phyloP scores from a whole-genome alignment of 2,329 filamentous ascomycete genomes.

The Penicillium sp. region DNA sequence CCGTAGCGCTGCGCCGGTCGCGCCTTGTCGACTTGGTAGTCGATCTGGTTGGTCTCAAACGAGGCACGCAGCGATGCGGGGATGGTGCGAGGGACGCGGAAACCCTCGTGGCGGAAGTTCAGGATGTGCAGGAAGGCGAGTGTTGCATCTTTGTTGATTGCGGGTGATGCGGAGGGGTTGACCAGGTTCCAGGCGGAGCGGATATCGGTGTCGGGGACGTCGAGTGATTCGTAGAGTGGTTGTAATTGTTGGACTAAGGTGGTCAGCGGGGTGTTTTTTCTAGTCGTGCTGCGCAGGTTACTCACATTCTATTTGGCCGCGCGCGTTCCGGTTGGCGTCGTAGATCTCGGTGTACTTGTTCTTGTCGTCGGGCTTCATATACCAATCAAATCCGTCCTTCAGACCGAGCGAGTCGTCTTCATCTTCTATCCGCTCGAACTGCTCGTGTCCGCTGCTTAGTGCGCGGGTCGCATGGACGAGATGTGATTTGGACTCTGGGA shows the following conservation, averaged over 20 bases:
- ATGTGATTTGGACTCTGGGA: constrained; percentile 91
- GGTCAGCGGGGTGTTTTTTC: not conserved
- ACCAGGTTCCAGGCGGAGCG: constrained; percentile 95
- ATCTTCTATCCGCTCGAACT: constrained; percentile 79
- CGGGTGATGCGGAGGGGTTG: constrained; percentile 78
- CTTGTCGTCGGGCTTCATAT: constrained; percentile 92
- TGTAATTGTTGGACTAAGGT: constrained; percentile 69
- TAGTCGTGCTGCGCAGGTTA: constrained; percentile 12
- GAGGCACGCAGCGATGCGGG: constrained; percentile 85
- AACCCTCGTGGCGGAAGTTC: constrained; percentile 92
- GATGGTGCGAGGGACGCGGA: constrained; percentile 85
- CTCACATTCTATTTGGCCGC: constrained; percentile 78
- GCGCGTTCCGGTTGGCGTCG: constrained; percentile 80
- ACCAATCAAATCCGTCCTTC: constrained; percentile 98
- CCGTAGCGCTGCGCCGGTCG: constrained; percentile 74
- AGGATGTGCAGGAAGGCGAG: constrained; percentile 96
- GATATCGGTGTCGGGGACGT: constrained; percentile 73
- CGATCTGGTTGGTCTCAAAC: constrained; percentile 94
- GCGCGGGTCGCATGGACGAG: constrained; percentile 80
- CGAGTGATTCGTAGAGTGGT: constrained; percentile 71
- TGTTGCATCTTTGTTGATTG: constrained; percentile 91
- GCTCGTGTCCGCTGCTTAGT: constrained; percentile 72
- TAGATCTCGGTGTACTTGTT: constrained; percentile 97
- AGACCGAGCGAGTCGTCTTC: constrained; percentile 77
- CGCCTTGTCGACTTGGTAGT: constrained; percentile 85